These are phyloP conservation scores for Penicillium bovifimosum DNA, from an alignment of 495 filamentous ascomycete species.

Conservation along the genomic window DNA sequence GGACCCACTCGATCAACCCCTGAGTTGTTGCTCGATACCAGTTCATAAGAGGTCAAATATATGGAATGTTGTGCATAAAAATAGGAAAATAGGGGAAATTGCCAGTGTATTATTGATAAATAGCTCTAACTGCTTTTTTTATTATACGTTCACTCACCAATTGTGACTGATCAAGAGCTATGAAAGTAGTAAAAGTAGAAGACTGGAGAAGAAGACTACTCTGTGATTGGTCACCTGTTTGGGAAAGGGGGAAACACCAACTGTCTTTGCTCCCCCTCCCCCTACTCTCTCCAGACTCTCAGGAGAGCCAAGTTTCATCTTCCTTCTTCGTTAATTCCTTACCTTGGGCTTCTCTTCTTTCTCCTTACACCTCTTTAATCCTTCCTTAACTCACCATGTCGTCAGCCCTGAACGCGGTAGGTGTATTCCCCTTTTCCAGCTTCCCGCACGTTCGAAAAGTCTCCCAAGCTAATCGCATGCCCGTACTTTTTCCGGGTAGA, in stretches of 20 bases:
- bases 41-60: neutral
- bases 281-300: slow-evolving; percentile 14
- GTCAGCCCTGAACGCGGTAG: slow-evolving; percentile 57
- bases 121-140: neutral
- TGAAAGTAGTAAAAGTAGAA: slow-evolving; percentile 12
- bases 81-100: neutral
- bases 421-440: slow-evolving; percentile 38
- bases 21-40: slow-evolving; percentile 16
- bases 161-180: slow-evolving; percentile 5
- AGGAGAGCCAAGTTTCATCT: slow-evolving; percentile 17
- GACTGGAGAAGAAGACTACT: slow-evolving; percentile 8
- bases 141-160: neutral
- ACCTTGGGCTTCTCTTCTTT: slow-evolving; percentile 9
- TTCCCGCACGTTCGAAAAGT: slow-evolving; percentile 32
- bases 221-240: slow-evolving; percentile 25
- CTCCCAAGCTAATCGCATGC: slow-evolving; percentile 19
- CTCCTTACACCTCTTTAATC: slow-evolving; percentile 18
- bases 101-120: neutral
- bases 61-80: neutral
- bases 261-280: slow-evolving; percentile 21
- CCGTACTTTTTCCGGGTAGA: slow-evolving; percentile 42
- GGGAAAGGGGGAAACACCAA: slow-evolving; percentile 32
- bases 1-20: slow-evolving; percentile 30
- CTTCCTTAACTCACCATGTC: slow-evolving; percentile 47
- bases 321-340: slow-evolving; percentile 20